These are phyloP conservation scores for Zoysia pacifica DNA, from an alignment of 176 grass and related monocot genomes.

Conservation along the genomic window DNA sequence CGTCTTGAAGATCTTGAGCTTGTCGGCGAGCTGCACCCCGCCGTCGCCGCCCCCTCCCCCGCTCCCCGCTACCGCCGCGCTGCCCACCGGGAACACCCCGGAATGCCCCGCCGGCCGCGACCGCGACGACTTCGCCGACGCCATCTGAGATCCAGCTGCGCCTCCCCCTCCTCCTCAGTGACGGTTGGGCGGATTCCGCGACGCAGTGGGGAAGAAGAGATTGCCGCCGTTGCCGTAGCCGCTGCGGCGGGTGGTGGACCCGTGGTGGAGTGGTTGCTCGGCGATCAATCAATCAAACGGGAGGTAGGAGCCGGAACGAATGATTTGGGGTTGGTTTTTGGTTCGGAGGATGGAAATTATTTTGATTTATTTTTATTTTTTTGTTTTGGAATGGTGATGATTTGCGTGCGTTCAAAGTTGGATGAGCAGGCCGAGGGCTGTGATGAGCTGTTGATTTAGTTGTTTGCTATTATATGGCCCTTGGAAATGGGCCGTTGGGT, in stretches of 20 bases:
- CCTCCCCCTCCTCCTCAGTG: background rate
- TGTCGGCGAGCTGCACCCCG: conserved; percentile 92
- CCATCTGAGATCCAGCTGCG: conserved; percentile 57
- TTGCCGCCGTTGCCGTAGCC: background rate
- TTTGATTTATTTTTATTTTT: background rate
- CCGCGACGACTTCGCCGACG: conserved; percentile 82
- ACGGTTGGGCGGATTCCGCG: conserved; percentile 3
- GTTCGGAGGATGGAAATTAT: background rate
- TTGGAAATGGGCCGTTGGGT: conserved; percentile 15
- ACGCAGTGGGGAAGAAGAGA: conserved; percentile 3
- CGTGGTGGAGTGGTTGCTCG: conserved; percentile 16
- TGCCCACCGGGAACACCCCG: conserved; percentile 59
- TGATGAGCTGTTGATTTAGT: conserved; percentile 2
- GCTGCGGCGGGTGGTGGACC: background rate
- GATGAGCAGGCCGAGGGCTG: background rate
- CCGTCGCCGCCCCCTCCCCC: conserved; percentile 49
- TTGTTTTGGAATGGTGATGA: background rate
- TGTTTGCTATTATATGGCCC: background rate
- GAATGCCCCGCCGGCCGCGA: conserved; percentile 71
- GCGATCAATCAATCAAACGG: conserved; percentile 17
- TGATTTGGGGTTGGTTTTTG: conserved; percentile 23
- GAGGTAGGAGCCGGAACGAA: background rate
- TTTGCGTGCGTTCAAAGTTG: conserved; percentile 19
- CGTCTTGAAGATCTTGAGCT: conserved; percentile 99
- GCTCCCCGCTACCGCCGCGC: conserved; percentile 28